Evolutionary conservation across 345 rosid species (phyloP).

Genomic region (Clarkia xantiana): DNA sequence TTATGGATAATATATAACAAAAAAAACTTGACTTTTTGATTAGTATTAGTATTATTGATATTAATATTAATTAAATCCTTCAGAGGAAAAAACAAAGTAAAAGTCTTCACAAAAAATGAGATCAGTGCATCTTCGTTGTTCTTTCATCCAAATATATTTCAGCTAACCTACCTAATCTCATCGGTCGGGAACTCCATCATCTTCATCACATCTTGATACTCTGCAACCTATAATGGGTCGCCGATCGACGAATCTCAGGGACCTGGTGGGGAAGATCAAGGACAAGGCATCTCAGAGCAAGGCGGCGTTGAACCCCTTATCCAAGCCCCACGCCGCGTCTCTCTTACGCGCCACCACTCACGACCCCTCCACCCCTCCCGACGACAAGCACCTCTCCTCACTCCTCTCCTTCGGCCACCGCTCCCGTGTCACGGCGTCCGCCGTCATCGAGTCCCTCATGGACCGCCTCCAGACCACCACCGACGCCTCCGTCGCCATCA

Average conservation of each 20-base stretch:
- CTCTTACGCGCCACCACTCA: slow-evolving; percentile 77
- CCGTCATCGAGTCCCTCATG: slow-evolving; percentile 59
- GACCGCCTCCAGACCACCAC: slow-evolving; percentile 72
- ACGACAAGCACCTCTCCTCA: slow-evolving; percentile 29
- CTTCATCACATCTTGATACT: background rate
- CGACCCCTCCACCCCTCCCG: slow-evolving; percentile 45
- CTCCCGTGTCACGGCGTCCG: slow-evolving; percentile 63
- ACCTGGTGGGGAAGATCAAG: slow-evolving; percentile 46
- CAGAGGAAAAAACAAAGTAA: too few relatives aligned
- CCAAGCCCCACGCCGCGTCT: slow-evolving; percentile 22
- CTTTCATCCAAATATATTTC: too few relatives aligned
- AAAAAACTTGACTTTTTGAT: too few relatives aligned
- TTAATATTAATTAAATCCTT: too few relatives aligned
- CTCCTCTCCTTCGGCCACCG: slow-evolving; percentile 55
- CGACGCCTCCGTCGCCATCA: slow-evolving; percentile 64
- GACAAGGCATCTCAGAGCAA: slow-evolving; percentile 76
- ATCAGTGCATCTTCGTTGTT: too few relatives aligned
- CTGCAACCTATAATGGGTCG: slow-evolving; percentile 27
- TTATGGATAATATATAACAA: too few relatives aligned
- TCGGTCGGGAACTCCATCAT: background rate
- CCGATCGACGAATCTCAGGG: slow-evolving; percentile 28
- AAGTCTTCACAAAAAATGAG: too few relatives aligned
- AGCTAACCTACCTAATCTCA: too few relatives aligned
- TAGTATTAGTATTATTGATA: too few relatives aligned
- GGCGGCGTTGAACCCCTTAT: slow-evolving; percentile 33